A percentile compares a stretch with the other conserved stretches of the same genome.
Evolutionary conservation across 495 filamentous ascomycete species (phyloP).

Genomic region (Podospora anserina): DNA sequence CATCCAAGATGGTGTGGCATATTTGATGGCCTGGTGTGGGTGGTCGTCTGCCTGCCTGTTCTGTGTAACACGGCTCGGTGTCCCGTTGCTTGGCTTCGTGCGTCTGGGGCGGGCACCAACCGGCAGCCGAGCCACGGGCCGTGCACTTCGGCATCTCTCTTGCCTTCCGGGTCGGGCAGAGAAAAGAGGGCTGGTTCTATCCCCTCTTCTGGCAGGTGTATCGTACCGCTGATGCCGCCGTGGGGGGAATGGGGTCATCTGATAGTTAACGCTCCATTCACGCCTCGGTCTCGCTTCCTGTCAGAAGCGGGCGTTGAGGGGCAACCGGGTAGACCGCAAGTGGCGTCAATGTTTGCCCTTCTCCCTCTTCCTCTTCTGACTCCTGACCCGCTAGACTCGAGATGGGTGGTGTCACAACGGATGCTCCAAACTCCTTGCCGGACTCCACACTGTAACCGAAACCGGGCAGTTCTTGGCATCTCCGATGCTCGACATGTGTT

Average conservation of each 20-base stretch:
- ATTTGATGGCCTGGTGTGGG: background rate
- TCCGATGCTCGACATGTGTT: background rate
- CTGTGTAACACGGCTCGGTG: slow-evolving; percentile 3
- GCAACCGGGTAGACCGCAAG: background rate
- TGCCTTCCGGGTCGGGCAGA: background rate
- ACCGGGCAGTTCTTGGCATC: slow-evolving; percentile 15
- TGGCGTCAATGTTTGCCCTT: slow-evolving; percentile 7
- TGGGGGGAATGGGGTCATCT: background rate
- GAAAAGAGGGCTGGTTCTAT: background rate
- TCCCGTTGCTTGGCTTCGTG: background rate
- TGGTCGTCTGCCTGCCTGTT: background rate
- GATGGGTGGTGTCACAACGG: background rate
- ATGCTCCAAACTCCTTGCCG: background rate
- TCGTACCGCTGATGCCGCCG: background rate
- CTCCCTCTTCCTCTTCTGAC: background rate
- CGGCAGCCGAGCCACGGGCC: slow-evolving; percentile 1
- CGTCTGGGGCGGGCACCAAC: background rate
- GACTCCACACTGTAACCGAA: slow-evolving; percentile 16
- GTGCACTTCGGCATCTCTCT: background rate
- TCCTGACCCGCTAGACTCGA: background rate
- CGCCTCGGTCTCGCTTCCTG: background rate
- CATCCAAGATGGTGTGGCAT: background rate
- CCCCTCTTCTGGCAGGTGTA: background rate
- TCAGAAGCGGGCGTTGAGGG: background rate
- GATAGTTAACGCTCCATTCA: background rate